These are phyloP conservation scores for Asterochloris erici DNA, from an alignment of 139 green algal species.

Conservation along the genomic window DNA sequence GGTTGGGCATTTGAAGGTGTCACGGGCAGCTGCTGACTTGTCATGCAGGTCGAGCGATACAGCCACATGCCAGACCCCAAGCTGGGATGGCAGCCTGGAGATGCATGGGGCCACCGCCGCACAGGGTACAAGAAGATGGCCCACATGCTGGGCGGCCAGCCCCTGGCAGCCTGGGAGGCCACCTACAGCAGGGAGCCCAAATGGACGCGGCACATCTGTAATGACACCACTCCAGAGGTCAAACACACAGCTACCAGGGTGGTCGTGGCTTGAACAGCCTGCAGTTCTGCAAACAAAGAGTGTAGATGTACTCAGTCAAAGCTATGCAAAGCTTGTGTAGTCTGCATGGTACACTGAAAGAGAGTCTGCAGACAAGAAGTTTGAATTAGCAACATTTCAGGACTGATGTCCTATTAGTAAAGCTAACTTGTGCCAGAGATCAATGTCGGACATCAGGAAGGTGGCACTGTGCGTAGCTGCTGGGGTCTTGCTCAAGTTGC, in stretches of 20 bases:
- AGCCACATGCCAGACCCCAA: conserved; percentile 12
- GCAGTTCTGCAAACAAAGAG: too few species aligned
- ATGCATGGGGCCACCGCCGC: conserved; percentile 25
- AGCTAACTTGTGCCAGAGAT: too few species aligned
- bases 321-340: too few species aligned
- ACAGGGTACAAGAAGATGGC: conserved; percentile 21
- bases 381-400: too few species aligned
- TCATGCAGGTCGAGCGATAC: conserved; percentile 17
- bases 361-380: too few species aligned
- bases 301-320: too few species aligned
- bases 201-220: conserved; percentile 9
- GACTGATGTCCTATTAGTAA: too few species aligned
- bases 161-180: background rate
- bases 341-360: too few species aligned
- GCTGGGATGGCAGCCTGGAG: conserved; percentile 20
- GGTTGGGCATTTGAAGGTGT: conserved; percentile 1
- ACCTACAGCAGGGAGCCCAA: conserved; percentile 14
- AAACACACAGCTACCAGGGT: background rate
- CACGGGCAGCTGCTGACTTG: background rate
- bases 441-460: too few species aligned
- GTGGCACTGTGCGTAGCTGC: too few species aligned
- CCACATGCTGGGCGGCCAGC: conserved; percentile 9
- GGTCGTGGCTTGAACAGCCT: too few species aligned
- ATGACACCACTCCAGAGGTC: conserved; percentile 10
- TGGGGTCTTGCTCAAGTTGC: too few species aligned